These are phyloP conservation scores for Hypoxylon intermedium DNA, from an alignment of 495 filamentous ascomycete species.

Conservation along the genomic window DNA sequence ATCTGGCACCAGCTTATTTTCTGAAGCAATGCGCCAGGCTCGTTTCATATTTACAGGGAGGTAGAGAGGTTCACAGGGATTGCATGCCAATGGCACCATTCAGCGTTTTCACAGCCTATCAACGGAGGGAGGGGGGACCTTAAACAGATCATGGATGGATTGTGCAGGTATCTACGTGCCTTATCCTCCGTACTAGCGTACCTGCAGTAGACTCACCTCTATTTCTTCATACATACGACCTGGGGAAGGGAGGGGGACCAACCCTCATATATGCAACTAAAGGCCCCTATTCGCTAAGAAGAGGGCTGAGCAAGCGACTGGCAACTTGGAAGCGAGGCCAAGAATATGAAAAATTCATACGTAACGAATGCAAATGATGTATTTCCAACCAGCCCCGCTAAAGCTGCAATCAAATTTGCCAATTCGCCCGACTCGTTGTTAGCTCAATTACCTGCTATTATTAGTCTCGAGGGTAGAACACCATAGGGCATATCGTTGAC, in stretches of 20 bases:
- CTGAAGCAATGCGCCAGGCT: conserved; percentile 46
- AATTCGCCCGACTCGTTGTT: conserved; percentile 13
- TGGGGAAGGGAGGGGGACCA: too few species aligned
- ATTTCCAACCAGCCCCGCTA: conserved; percentile 1
- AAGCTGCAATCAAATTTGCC: conserved; percentile 24
- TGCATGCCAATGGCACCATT: conserved; percentile 31
- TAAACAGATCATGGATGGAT: conserved; percentile 21
- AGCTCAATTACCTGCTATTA: conserved; percentile 23
- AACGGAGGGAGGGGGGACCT: conserved; percentile 17
- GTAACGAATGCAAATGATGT: too few species aligned
- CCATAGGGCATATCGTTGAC: too few species aligned
- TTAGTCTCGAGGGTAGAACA: conserved; percentile 14
- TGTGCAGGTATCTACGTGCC: conserved; percentile 22
- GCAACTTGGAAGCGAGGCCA: too few species aligned
- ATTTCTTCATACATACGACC: too few species aligned
- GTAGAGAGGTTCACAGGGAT: conserved; percentile 32
- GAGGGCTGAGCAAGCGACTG: neutral
- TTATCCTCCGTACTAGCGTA: conserved; percentile 11
- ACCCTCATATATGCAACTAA: conserved; percentile 13
- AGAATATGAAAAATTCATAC: conserved; percentile 1
- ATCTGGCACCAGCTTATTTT: conserved; percentile 37
- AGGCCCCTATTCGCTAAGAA: conserved; percentile 5
- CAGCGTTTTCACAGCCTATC: conserved; percentile 21
- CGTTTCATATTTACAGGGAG: conserved; percentile 43
- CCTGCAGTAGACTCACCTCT: conserved; percentile 18